Evolutionary conservation across 805 yeast genomes (phyloP).

Genomic region (Maudiozyma turicensis): DNA sequence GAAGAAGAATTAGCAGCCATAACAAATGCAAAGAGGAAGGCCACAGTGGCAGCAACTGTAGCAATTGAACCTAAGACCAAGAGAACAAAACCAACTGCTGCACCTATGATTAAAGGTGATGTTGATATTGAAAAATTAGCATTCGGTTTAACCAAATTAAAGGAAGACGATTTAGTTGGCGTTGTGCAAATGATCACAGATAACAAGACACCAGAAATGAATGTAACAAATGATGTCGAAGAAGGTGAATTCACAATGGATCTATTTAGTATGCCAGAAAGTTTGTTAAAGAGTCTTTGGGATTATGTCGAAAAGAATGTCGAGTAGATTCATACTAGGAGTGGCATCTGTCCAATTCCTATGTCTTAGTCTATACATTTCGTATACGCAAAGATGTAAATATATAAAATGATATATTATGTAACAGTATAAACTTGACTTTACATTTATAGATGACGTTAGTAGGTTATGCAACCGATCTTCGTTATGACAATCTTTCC

Average conservation of each 20-base stretch:
- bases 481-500: too few relatives aligned
- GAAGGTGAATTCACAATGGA: slow-evolving; percentile 98
- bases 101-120: slow-evolving; percentile 50
- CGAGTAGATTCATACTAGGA: slow-evolving; percentile 9
- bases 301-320: slow-evolving; percentile 78
- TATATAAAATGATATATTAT: too few relatives aligned
- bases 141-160: slow-evolving; percentile 75
- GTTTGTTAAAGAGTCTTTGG: slow-evolving; percentile 83
- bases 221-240: slow-evolving; percentile 88
- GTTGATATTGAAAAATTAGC: slow-evolving; percentile 89
- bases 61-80: slow-evolving; percentile 40
- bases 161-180: slow-evolving; percentile 85
- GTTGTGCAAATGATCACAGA: slow-evolving; percentile 98
- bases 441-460: too few relatives aligned
- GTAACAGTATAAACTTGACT: too few relatives aligned
- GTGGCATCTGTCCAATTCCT: too few relatives aligned
- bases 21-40: slow-evolving; percentile 21
- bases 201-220: slow-evolving; percentile 90
- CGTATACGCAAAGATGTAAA: too few relatives aligned
- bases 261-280: slow-evolving; percentile 85
- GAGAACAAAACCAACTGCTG: slow-evolving; percentile 37
- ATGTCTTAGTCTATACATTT: too few relatives aligned
- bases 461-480: too few relatives aligned
- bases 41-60: slow-evolving; percentile 20
- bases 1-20: slow-evolving; percentile 37